Conservation (phyloP, 2,329 filamentous ascomycete species). For the Teratosphaeria zuluensis region DNA sequence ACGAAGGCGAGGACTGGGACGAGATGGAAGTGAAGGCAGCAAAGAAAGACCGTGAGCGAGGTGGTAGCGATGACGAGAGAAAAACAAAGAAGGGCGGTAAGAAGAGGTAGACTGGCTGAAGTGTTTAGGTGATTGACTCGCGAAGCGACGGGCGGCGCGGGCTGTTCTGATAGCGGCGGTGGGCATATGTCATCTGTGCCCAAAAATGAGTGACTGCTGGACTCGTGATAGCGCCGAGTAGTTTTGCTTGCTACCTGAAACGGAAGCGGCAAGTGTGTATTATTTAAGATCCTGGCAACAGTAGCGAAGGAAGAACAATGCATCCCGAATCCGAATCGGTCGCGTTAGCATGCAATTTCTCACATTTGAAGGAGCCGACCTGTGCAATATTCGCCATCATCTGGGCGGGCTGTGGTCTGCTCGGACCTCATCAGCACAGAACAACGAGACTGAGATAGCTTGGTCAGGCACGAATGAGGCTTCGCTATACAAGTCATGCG, state of each 20-base stretch:
- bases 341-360: too few relatives aligned
- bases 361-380: too few relatives aligned
- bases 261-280: not conserved
- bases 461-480: too few relatives aligned
- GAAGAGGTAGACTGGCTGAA: slow-evolving; percentile 28
- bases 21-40: slow-evolving; percentile 80
- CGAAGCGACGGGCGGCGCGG: not conserved
- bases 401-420: too few relatives aligned
- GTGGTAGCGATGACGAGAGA: slow-evolving; percentile 50
- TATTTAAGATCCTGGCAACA: not conserved
- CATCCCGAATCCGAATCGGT: too few relatives aligned
- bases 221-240: not conserved
- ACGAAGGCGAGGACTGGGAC: slow-evolving; percentile 80
- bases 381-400: too few relatives aligned
- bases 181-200: not conserved
- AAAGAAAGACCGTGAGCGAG: slow-evolving; percentile 50
- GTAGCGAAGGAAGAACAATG: too few relatives aligned
- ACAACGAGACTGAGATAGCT: too few relatives aligned
- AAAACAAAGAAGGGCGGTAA: slow-evolving; percentile 9
- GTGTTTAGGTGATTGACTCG: not conserved
- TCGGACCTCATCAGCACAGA: too few relatives aligned
- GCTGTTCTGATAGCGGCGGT: not conserved
- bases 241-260: not conserved
- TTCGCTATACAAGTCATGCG: too few relatives aligned
- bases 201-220: not conserved